A percentile compares a stretch with the other conserved stretches of the same genome.
These are phyloP conservation scores for Trichocladium uniseriatum DNA, from an alignment of 495 filamentous ascomycete genomes.

Conservation along the genomic window DNA sequence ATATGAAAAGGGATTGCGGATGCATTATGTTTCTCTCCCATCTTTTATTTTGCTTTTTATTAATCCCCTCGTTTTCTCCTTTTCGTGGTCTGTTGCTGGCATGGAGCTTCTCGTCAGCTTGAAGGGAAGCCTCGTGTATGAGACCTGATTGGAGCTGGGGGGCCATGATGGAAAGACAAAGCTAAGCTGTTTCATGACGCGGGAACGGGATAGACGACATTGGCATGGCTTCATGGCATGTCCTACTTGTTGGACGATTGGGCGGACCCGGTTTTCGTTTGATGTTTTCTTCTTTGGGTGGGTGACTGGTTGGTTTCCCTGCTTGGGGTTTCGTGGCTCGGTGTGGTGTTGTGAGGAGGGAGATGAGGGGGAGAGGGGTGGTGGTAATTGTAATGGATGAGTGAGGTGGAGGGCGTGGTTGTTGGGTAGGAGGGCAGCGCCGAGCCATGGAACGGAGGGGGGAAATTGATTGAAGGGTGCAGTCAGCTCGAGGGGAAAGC, in stretches of 20 bases:
- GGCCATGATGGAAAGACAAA: slow-evolving; percentile 5
- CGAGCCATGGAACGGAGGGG: not conserved
- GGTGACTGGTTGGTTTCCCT: not conserved
- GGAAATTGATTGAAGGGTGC: not conserved
- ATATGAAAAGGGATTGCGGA: not conserved
- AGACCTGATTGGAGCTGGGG: not conserved
- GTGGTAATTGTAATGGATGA: slow-evolving; percentile 5
- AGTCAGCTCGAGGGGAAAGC: not conserved
- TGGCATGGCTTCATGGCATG: slow-evolving; percentile 5
- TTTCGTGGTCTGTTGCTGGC: slow-evolving; percentile 3
- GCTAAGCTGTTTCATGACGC: slow-evolving; percentile 6
- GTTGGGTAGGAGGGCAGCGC: not conserved
- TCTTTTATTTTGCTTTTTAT: not conserved
- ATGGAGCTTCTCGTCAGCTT: not conserved
- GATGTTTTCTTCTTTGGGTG: not conserved
- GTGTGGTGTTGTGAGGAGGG: not conserved
- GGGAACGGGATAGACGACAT: slow-evolving; percentile 2
- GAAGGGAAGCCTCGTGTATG: not conserved
- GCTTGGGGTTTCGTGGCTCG: not conserved
- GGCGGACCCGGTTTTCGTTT: not conserved
- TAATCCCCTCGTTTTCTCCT: not conserved
- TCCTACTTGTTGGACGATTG: slow-evolving; percentile 4
- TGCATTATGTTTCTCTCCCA: slow-evolving; percentile 1
- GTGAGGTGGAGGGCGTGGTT: not conserved
- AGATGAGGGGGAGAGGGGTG: not conserved